Evolutionary conservation across 495 filamentous ascomycete species (phyloP).

Genomic region (Talaromyces thailandensis): DNA sequence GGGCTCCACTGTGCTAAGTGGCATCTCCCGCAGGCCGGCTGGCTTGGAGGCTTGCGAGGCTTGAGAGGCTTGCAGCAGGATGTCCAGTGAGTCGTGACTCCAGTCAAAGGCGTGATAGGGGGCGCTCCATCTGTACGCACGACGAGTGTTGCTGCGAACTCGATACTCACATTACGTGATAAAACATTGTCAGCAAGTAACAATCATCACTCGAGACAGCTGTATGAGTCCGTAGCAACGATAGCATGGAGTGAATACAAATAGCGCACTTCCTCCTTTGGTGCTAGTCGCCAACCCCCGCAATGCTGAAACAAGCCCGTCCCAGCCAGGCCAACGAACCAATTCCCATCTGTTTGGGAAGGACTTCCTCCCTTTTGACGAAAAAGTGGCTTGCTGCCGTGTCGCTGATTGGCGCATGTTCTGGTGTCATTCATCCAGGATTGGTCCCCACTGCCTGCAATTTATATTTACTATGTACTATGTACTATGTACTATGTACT

Average conservation of each 20-base stretch:
- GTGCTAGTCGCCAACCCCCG: not conserved
- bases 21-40: slow-evolving; percentile 4
- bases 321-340: not conserved
- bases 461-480: not conserved
- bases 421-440: not conserved
- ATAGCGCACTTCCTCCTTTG: not conserved
- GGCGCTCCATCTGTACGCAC: too few species aligned
- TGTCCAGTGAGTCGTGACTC: too few species aligned
- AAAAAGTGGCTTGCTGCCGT: not conserved
- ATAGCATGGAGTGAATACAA: too few species aligned
- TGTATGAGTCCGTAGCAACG: too few species aligned
- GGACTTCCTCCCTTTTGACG: not conserved
- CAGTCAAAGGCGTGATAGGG: not conserved
- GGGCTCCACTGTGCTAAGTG: slow-evolving; percentile 6
- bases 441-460: not conserved
- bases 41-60: not conserved
- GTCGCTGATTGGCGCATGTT: not conserved
- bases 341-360: not conserved
- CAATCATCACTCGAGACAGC: too few species aligned
- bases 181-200: too few species aligned
- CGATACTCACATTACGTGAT: too few species aligned
- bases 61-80: not conserved
- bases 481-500: too few species aligned
- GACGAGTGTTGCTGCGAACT: too few species aligned
- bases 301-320: slow-evolving; percentile 6